Percentiles rank a stretch among this genome's conserved stretches.
Conservation (phyloP, 352 stramenopile genomes). For the Bremia lactucae region DNA sequence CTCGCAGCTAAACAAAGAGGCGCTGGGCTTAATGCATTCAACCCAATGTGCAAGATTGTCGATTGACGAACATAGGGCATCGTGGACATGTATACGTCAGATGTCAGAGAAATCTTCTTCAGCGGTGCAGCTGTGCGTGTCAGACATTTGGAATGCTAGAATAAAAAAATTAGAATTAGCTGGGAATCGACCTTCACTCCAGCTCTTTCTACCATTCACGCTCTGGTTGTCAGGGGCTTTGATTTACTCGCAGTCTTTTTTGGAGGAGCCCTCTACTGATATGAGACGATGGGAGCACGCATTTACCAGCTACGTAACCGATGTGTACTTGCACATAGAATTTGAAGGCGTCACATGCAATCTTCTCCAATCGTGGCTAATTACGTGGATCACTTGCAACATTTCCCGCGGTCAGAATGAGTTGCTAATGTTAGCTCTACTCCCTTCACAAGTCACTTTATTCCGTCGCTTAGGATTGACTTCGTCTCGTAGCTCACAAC, state of each 20-base stretch:
- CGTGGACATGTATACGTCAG: constrained; percentile 4
- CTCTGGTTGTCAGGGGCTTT: constrained; percentile 22
- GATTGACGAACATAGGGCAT: constrained; percentile 4
- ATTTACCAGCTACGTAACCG: constrained; percentile 29
- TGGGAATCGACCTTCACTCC: constrained; percentile 3
- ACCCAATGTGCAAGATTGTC: constrained; percentile 9
- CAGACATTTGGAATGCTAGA: constrained; percentile 6
- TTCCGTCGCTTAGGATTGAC: constrained; percentile 26
- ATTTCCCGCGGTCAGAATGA: constrained; percentile 16
- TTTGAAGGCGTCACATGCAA: constrained; percentile 22
- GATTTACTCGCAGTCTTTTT: constrained; percentile 27
- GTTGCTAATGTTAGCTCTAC: constrained; percentile 17
- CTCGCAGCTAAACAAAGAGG: neutral
- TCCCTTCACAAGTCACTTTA: constrained; percentile 42
- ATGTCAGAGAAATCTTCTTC: constrained; percentile 2
- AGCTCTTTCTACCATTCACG: constrained; percentile 24
- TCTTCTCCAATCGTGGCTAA: constrained; percentile 34
- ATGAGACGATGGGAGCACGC: constrained; percentile 31
- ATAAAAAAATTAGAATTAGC: neutral
- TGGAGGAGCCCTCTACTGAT: constrained; percentile 11
- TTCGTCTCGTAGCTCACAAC: constrained; percentile 1
- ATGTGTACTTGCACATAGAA: constrained; percentile 52
- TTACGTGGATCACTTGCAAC: constrained; percentile 34
- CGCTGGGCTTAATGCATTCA: constrained; percentile 6
- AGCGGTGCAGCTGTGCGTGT: constrained; percentile 3